Conservation (phyloP, 768 basidiomycete species). For the Termitomyces bulborhizus region DNA sequence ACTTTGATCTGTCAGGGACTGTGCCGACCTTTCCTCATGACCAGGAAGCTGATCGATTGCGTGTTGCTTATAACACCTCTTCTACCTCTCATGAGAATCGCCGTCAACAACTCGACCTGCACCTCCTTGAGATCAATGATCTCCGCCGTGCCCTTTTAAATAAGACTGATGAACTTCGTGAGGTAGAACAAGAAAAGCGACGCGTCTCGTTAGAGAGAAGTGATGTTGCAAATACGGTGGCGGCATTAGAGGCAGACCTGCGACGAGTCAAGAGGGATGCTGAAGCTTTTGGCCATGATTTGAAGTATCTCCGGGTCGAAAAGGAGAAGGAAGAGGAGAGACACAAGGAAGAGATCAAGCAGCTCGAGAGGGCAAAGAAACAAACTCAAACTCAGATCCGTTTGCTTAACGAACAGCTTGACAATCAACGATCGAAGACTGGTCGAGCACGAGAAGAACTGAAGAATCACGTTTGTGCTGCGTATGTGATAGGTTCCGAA, state of each 20-base stretch:
- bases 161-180: conserved; percentile 57
- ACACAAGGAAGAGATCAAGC: conserved; percentile 49
- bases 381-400: conserved; percentile 63
- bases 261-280: conserved; percentile 71
- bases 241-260: conserved; percentile 65
- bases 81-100: conserved; percentile 66
- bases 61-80: conserved; percentile 52
- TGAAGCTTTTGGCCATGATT: conserved; percentile 70
- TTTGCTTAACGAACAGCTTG: conserved; percentile 60
- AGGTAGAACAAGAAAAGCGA: conserved; percentile 57
- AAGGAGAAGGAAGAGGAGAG: conserved; percentile 56
- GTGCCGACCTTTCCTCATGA: background rate
- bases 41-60: conserved; percentile 57
- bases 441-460: conserved; percentile 39
- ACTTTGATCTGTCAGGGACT: background rate
- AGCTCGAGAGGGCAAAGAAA: conserved; percentile 58
- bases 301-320: conserved; percentile 60
- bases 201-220: conserved; percentile 56
- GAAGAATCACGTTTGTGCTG: conserved; percentile 51
- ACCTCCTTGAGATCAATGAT: conserved; percentile 68
- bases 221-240: conserved; percentile 62
- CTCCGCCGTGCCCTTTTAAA: conserved; percentile 61
- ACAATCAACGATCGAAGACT: conserved; percentile 45
- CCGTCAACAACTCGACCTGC: conserved; percentile 68
- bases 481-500: conserved; percentile 33